A percentile compares a stretch with the other conserved stretches of the same genome.
Conservation (phyloP, 768 basidiomycete species). For the Naganishia vishniacii region DNA sequence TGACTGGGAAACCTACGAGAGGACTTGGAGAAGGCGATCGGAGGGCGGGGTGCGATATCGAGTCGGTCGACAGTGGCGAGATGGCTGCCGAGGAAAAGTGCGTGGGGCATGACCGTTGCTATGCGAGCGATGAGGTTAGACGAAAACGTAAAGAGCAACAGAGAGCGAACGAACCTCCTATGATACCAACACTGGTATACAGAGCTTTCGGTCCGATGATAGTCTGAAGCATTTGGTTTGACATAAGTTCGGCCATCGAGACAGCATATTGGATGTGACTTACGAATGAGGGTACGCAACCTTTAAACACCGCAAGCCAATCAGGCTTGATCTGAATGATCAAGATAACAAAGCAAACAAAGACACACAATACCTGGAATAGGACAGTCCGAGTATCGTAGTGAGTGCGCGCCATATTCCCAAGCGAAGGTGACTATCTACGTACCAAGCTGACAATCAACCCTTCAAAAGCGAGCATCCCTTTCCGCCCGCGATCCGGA, state of each 20-base stretch:
- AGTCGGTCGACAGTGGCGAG: constrained; percentile 78
- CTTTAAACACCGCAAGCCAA: constrained; percentile 69
- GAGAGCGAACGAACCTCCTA: constrained; percentile 35
- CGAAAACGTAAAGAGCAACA: not conserved
- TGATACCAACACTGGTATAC: constrained; percentile 46
- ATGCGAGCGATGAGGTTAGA: constrained; percentile 49
- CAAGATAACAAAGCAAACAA: constrained; percentile 72
- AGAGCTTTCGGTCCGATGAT: constrained; percentile 48
- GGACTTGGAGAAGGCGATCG: not conserved
- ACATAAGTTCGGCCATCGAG: not conserved
- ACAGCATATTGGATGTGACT: not conserved
- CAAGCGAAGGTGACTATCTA: too few relatives aligned
- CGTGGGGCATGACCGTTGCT: constrained; percentile 90
- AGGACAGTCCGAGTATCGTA: not conserved
- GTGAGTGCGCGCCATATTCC: not conserved
- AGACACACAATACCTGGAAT: constrained; percentile 56
- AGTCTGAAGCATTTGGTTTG: constrained; percentile 8
- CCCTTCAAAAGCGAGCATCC: constrained; percentile 49
- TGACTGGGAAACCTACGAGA: not conserved
- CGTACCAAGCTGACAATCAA: constrained; percentile 45
- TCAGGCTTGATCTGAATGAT: constrained; percentile 64
- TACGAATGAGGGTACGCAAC: constrained; percentile 67
- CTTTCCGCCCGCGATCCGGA: constrained; percentile 36
- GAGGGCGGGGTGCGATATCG: constrained; percentile 28
- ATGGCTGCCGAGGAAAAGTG: constrained; percentile 67